Conservation (phyloP, 768 basidiomycete species). For the Hericium coralloides region DNA sequence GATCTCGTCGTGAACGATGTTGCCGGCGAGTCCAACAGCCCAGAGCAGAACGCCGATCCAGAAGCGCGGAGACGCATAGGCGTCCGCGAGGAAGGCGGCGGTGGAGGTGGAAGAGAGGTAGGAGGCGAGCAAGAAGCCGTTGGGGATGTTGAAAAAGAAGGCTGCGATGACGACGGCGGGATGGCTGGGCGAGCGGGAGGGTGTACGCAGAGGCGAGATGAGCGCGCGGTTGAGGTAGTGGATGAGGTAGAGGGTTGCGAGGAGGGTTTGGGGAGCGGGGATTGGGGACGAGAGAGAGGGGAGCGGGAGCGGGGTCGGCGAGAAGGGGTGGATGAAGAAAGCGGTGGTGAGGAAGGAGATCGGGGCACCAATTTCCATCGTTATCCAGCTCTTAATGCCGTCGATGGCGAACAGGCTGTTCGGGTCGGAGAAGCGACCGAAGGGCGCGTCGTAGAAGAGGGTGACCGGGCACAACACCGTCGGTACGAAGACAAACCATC, state of each 20-base stretch:
- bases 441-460: slow-evolving; percentile 63
- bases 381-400: slow-evolving; percentile 55
- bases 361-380: slow-evolving; percentile 68
- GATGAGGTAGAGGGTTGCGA: slow-evolving; percentile 49
- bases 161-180: slow-evolving; percentile 49
- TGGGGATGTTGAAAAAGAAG: slow-evolving; percentile 59
- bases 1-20: slow-evolving; percentile 86
- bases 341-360: slow-evolving; percentile 38
- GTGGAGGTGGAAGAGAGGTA: slow-evolving; percentile 57
- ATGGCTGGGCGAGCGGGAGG: slow-evolving; percentile 71
- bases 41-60: slow-evolving; percentile 60
- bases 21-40: slow-evolving; percentile 64
- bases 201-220: slow-evolving; percentile 71
- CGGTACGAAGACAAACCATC: slow-evolving; percentile 5
- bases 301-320: slow-evolving; percentile 21
- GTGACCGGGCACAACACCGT: slow-evolving; percentile 21
- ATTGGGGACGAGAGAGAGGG: slow-evolving; percentile 31
- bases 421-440: slow-evolving; percentile 62
- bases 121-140: slow-evolving; percentile 61
- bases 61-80: slow-evolving; percentile 36
- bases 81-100: slow-evolving; percentile 30
- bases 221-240: slow-evolving; percentile 85
- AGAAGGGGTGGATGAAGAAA: slow-evolving; percentile 40
- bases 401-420: slow-evolving; percentile 46
- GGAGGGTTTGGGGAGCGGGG: slow-evolving; percentile 23